These are phyloP conservation scores for Alnus rubra DNA, from an alignment of 306 rosid species.

Conservation along the genomic window DNA sequence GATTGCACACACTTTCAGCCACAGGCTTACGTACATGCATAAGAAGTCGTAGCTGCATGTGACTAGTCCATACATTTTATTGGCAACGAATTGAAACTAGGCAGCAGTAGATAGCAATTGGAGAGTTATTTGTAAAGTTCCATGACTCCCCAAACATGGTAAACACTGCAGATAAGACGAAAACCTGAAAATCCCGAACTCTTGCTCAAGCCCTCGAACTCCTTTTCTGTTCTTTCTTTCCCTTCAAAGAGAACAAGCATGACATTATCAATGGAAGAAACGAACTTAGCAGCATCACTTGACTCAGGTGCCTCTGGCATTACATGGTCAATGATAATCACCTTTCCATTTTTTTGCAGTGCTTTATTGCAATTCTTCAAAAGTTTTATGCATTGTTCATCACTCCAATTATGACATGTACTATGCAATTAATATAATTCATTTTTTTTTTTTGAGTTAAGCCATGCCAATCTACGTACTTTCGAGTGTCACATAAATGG, in stretches of 20 bases:
- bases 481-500: background rate
- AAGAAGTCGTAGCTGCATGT: no score
- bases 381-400: conserved; percentile 5
- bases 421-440: conserved; percentile 6
- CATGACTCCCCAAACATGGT: background rate
- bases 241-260: conserved; percentile 2
- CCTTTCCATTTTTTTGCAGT: conserved; percentile 1
- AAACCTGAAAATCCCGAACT: conserved; percentile 8
- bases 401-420: conserved; percentile 23
- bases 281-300: conserved; percentile 5
- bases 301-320: conserved; percentile 4
- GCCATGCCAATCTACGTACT: background rate
- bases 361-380: background rate
- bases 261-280: background rate
- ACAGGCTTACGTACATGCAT: no score
- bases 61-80: no score
- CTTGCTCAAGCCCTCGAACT: conserved; percentile 7
- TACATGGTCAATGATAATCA: conserved; percentile 6
- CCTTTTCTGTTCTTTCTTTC: conserved; percentile 11
- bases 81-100: background rate
- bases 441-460: no score
- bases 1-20: no score
- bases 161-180: background rate
- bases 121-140: background rate
- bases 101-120: background rate